Evolutionary conservation across 139 green algal species (phyloP).

Genomic region (Chlamydomonas sp.): DNA sequence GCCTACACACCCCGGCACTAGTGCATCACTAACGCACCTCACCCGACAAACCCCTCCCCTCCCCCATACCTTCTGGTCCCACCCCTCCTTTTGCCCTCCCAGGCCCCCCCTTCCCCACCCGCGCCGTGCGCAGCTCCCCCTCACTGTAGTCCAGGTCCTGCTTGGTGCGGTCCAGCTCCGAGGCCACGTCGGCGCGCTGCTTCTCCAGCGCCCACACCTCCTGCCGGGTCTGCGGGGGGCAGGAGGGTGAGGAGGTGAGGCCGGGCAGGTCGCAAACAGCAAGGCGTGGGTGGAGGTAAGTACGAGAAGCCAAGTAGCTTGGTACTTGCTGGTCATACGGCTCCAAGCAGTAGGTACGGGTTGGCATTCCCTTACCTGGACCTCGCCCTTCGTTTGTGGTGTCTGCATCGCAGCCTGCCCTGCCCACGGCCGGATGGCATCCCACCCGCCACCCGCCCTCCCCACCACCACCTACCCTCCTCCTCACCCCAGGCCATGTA

Average conservation of each 20-base stretch:
- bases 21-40: not conserved
- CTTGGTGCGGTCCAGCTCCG: conserved; percentile 45
- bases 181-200: conserved; percentile 47
- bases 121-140: conserved; percentile 41
- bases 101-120: conserved; percentile 21
- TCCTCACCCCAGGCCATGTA: not conserved
- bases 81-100: not conserved
- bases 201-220: conserved; percentile 51
- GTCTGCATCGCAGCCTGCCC: no score
- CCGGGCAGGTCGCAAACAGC: not conserved
- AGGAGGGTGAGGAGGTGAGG: not conserved
- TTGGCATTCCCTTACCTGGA: no score
- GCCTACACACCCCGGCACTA: no score
- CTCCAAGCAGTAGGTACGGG: no score
- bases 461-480: not conserved
- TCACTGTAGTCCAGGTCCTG: conserved; percentile 50
- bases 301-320: not conserved
- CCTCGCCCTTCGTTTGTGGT: no score
- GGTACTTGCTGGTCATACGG: no score
- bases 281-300: not conserved
- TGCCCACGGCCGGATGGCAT: no score
- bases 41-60: not conserved
- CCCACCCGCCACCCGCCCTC: no score
- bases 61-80: conserved; percentile 22
- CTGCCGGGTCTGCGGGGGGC: conserved; percentile 1